Evolutionary conservation across 331 rosid genomes (phyloP).

Genomic region (Rosa hybrid): DNA sequence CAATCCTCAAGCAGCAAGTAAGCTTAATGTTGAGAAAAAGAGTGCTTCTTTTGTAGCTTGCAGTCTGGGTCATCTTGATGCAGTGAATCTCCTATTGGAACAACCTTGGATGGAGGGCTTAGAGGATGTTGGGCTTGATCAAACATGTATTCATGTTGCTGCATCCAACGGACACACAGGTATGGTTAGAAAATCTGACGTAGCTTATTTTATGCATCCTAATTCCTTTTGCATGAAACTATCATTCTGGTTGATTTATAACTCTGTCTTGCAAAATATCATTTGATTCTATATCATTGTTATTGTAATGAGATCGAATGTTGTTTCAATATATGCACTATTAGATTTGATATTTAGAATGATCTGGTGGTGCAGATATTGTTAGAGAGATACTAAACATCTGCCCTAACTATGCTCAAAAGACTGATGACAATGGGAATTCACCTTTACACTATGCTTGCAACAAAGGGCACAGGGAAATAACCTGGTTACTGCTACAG

Average conservation of each 20-base stretch:
- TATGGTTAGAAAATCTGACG: neutral
- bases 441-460: conserved; percentile 59
- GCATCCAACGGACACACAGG: conserved; percentile 64
- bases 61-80: conserved; percentile 52
- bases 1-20: conserved; percentile 40
- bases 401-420: conserved; percentile 36
- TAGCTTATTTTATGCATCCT: neutral
- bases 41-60: conserved; percentile 48
- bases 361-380: conserved; percentile 41
- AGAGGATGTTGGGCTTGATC: conserved; percentile 40
- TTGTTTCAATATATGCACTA: no score
- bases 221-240: neutral
- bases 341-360: neutral
- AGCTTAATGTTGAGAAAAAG: conserved; percentile 36
- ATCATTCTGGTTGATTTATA: neutral
- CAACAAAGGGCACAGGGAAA: conserved; percentile 46
- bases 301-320: neutral
- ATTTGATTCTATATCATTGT: neutral
- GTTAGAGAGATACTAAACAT: conserved; percentile 49
- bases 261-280: neutral
- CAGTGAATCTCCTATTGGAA: conserved; percentile 44
- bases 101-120: conserved; percentile 26
- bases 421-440: conserved; percentile 46
- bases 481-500: conserved; percentile 48
- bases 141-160: conserved; percentile 45